Evolutionary conservation across 768 basidiomycete species (phyloP).

Genomic region (Suillus clintonianus): DNA sequence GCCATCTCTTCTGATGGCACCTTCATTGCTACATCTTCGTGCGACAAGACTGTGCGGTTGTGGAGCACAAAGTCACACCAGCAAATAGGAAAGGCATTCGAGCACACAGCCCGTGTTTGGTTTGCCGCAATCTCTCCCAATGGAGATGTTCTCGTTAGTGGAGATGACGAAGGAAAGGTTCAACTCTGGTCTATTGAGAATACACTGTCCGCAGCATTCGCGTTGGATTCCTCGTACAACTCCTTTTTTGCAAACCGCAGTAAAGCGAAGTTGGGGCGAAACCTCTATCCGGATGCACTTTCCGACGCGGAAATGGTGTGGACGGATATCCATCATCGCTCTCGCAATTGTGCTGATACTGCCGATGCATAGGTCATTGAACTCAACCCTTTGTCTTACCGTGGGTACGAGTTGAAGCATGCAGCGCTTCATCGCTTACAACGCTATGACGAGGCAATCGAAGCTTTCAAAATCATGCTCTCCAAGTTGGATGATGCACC

Average conservation of each 20-base stretch:
- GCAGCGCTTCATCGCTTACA: background rate
- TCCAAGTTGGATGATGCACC: background rate
- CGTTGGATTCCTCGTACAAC: background rate
- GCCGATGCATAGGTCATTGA: background rate
- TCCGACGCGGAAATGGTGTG: background rate
- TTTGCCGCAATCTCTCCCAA: background rate
- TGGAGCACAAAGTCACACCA: background rate
- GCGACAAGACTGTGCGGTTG: background rate
- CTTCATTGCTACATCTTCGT: background rate
- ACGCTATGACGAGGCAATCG: background rate
- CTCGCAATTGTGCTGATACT: background rate
- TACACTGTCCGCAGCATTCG: background rate
- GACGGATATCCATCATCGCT: background rate
- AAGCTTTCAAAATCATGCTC: background rate
- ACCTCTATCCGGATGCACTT: background rate
- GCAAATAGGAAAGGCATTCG: background rate
- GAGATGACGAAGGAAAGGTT: background rate
- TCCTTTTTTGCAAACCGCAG: background rate
- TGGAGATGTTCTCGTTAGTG: background rate
- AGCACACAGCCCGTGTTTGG: background rate
- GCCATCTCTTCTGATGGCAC: background rate
- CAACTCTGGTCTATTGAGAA: background rate
- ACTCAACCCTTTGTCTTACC: background rate
- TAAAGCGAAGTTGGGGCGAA: background rate
- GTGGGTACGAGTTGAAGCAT: background rate